Percentiles rank a stretch among this genome's conserved stretches.
Conservation (phyloP, 2,329 filamentous ascomycete species). For the Penicillium olsonii region DNA sequence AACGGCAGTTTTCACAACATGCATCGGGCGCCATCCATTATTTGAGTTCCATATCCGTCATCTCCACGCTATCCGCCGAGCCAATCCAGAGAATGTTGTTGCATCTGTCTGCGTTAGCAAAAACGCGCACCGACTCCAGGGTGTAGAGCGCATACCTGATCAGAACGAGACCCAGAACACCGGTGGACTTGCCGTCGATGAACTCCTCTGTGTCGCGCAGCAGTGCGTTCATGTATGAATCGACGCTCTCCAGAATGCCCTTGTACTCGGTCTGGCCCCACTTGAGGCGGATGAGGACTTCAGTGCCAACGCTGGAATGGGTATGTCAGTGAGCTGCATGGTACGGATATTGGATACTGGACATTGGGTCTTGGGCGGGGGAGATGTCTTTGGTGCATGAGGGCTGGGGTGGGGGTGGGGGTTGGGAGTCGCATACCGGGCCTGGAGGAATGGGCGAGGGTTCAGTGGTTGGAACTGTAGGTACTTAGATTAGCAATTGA, state of each 20-base stretch:
- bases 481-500: conserved; percentile 8
- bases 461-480: conserved; percentile 87
- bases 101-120: conserved; percentile 58
- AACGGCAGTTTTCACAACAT: background rate
- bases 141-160: conserved; percentile 66
- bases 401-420: no score
- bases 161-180: conserved; percentile 83
- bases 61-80: conserved; percentile 54
- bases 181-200: conserved; percentile 82
- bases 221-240: conserved; percentile 99
- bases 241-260: conserved; percentile 85
- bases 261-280: conserved; percentile 99
- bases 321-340: background rate
- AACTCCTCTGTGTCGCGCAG: conserved; percentile 88
- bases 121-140: no score
- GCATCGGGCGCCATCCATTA: conserved; percentile 17
- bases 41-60: conserved; percentile 46
- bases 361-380: background rate
- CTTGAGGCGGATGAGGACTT: conserved; percentile 90
- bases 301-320: conserved; percentile 72
- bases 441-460: conserved; percentile 93
- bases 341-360: background rate
- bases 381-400: no score
- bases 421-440: conserved; percentile 63
- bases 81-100: conserved; percentile 98